Percentiles rank a stretch among this genome's conserved stretches.
Conservation (phyloP, 441 rosid genomes). For the Codiaeum variegatum region DNA sequence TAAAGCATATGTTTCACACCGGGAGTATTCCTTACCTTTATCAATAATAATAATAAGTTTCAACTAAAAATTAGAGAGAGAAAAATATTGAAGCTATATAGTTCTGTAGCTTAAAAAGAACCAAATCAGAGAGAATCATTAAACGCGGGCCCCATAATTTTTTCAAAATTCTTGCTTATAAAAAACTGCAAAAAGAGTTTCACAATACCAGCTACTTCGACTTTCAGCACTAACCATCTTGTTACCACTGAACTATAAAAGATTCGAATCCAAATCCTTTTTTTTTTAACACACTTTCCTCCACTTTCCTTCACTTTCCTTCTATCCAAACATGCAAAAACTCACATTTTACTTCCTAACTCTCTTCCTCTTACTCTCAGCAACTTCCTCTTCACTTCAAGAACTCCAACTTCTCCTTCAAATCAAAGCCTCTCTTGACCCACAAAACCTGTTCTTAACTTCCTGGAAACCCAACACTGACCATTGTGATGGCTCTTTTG, state of each 20-base stretch:
- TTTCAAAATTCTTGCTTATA: not conserved
- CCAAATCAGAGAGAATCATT: not conserved
- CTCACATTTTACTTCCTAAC: conserved; percentile 20
- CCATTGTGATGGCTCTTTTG: conserved; percentile 70
- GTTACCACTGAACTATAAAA: not conserved
- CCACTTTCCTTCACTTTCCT: conserved; percentile 31
- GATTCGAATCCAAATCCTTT: not conserved
- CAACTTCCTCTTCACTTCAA: conserved; percentile 33
- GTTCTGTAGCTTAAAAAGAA: too few species aligned
- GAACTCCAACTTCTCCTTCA: conserved; percentile 66
- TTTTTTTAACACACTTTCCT: conserved; percentile 12
- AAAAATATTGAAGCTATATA: too few species aligned
- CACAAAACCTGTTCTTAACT: conserved; percentile 52
- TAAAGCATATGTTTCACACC: too few species aligned
- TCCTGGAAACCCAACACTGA: conserved; percentile 63
- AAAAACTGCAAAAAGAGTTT: not conserved
- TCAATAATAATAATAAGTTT: too few species aligned
- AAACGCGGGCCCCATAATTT: conserved; percentile 1
- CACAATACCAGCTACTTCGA: not conserved
- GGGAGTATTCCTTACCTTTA: too few species aligned
- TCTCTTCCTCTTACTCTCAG: conserved; percentile 28
- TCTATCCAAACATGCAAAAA: conserved; percentile 47
- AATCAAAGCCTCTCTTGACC: conserved; percentile 77
- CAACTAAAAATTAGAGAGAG: too few species aligned
- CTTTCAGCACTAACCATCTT: not conserved